phyloP scores from a whole-genome alignment of 345 rosid genomes.

The Noccaea caerulescens region DNA sequence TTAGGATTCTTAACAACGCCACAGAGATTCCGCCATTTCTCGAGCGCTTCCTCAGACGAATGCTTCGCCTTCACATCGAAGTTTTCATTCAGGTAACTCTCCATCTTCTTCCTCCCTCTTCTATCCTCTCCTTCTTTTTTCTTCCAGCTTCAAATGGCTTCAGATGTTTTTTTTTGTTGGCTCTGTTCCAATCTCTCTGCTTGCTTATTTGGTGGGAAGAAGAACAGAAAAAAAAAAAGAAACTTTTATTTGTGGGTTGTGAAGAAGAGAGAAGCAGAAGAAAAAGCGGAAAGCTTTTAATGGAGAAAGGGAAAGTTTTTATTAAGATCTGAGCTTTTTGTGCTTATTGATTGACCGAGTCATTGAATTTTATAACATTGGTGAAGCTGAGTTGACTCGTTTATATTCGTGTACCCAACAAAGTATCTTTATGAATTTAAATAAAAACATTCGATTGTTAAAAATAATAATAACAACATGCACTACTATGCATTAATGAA shows the following conservation, averaged over 20 bases:
- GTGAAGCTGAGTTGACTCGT: conserved; percentile 47
- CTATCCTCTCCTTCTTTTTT: conserved; percentile 1
- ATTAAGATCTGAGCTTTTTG: conserved; percentile 33
- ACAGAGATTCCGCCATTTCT: conserved; percentile 72
- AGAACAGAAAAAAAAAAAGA: background rate
- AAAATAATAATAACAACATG: background rate
- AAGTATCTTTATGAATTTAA: background rate
- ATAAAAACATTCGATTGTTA: conserved; percentile 28
- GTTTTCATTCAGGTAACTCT: conserved; percentile 63
- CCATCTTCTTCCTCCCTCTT: conserved; percentile 48
- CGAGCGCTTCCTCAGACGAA: conserved; percentile 63
- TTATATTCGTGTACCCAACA: conserved; percentile 33
- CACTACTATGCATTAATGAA: conserved; percentile 28
- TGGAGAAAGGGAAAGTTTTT: conserved; percentile 27
- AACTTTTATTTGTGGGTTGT: conserved; percentile 25
- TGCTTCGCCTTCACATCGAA: conserved; percentile 76
- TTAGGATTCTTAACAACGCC: conserved; percentile 88
- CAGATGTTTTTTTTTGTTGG: no score
- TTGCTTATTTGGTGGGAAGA: conserved; percentile 30
- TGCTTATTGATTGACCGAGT: conserved; percentile 32
- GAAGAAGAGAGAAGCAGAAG: conserved; percentile 12
- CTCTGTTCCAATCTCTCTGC: conserved; percentile 23
- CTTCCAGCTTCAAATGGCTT: conserved; percentile 27
- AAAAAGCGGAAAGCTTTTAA: conserved; percentile 42
- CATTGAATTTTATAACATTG: conserved; percentile 23